Evolutionary conservation across 805 yeast genomes (phyloP), one percentile per base, ranked within the genome.

Genomic region (Schizosaccharomyces cryophilus): DNA sequence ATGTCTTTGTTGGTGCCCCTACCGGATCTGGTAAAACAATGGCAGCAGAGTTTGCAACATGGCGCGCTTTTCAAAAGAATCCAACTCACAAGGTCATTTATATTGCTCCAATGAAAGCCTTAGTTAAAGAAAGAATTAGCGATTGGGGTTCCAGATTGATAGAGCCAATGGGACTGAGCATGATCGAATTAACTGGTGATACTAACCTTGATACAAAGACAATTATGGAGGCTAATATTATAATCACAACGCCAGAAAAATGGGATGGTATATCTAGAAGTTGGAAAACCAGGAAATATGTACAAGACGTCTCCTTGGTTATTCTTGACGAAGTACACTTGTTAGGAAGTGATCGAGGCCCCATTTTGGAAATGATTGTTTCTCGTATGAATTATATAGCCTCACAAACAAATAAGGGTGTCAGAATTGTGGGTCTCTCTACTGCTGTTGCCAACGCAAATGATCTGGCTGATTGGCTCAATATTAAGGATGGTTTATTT

Each of bases 1-100:
- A 85, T 69, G 89, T 84, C 0, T 85, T 93, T 70, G 86, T 93
- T 56, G 99, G 99, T 9, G 88, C 97, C 0, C 99, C 99, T 2
- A 93, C 98, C 1, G 98, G 98, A 29, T 90, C 96, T 0, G 99
- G 99, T 66, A 93, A 93, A 71, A 93, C 98, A 0, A 84, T 93
- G 42, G 97, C 94, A 35, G 95, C 97, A 0, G 99, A 93, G 69
- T 72, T 93, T 62, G 97, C 97, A 0, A 86, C 93, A 17, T 93
- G 97, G 96, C 58, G 88, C 69, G 96, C 98, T 0, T 85, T 90
- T 69, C 80, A 78, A 58, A 84, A 85, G 58, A 81, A 77, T 62
- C 96, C 96, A 0, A 80, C 82, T 24, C 62, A 62, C 24, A 64
- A 11, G 66, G 77, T 86, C 30, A 90, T 85, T 6, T 85, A 86